phyloP scores from a whole-genome alignment of 179 eudicot genomes.

The Vitellaria paradoxa region DNA sequence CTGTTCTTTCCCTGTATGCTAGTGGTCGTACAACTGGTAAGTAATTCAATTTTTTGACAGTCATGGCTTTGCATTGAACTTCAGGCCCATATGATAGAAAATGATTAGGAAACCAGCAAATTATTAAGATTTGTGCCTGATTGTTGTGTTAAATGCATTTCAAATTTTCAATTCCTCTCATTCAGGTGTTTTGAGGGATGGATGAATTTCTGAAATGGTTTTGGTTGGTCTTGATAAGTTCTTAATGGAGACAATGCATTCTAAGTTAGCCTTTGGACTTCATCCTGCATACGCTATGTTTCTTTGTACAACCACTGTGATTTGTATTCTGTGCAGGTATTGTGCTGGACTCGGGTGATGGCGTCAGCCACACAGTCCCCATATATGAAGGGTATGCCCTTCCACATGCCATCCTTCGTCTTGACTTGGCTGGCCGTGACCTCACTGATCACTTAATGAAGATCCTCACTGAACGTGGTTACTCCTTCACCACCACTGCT shows the following conservation, averaged over 20 bases:
- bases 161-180: neutral
- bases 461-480: conserved; percentile 18
- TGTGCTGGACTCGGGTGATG: conserved; percentile 50
- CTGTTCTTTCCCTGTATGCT: conserved; percentile 46
- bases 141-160: neutral
- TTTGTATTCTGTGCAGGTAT: conserved; percentile 28
- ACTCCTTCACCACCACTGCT: conserved; percentile 41
- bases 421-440: conserved; percentile 48
- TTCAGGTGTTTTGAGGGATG: neutral
- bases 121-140: neutral
- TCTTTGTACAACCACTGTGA: neutral
- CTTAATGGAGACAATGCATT: neutral
- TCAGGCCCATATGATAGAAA: neutral
- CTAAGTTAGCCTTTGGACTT: neutral
- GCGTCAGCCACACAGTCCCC: conserved; percentile 32
- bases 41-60: neutral
- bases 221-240: neutral
- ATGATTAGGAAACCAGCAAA: neutral
- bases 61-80: neutral
- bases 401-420: neutral
- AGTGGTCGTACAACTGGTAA: conserved; percentile 39
- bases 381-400: too few species aligned
- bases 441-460: conserved; percentile 40
- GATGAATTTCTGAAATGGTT: neutral
- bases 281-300: neutral